A percentile compares a stretch with the other conserved stretches of the same genome.
Evolutionary conservation across 2,329 filamentous ascomycete genomes (phyloP).

Genomic region (Ophiosphaerella herpotricha): DNA sequence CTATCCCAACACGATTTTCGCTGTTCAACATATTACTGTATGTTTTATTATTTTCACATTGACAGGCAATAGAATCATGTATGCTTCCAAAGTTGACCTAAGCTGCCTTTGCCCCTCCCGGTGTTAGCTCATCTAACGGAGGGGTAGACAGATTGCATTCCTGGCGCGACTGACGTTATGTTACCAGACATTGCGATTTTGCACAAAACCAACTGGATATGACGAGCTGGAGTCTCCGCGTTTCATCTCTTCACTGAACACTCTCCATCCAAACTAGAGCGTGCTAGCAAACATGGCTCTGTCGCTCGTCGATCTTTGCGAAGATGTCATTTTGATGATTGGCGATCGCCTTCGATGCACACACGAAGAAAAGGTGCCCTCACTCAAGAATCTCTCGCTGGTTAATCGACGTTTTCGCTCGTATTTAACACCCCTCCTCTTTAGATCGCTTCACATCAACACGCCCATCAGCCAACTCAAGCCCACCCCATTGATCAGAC

Average conservation of each 20-base stretch:
- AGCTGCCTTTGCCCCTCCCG: too few species aligned
- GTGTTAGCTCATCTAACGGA: too few species aligned
- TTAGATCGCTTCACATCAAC: constrained; percentile 19
- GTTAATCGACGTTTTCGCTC: constrained; percentile 13
- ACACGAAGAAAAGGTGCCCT: not conserved
- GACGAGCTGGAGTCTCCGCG: too few species aligned
- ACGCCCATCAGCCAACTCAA: constrained; percentile 17
- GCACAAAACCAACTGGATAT: too few species aligned
- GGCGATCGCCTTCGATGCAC: constrained; percentile 10
- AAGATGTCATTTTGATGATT: constrained; percentile 22
- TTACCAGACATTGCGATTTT: too few species aligned
- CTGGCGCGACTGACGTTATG: too few species aligned
- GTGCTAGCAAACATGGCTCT: not conserved
- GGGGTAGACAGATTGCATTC: too few species aligned
- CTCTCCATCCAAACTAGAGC: not conserved
- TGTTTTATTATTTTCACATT: too few species aligned
- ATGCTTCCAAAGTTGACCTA: too few species aligned
- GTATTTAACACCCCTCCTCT: constrained; percentile 11
- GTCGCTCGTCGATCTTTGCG: constrained; percentile 14
- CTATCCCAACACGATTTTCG: too few species aligned
- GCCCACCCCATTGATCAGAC: not conserved
- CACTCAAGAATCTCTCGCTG: constrained; percentile 14
- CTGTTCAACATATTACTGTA: too few species aligned
- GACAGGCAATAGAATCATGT: too few species aligned
- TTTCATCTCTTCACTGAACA: not conserved